Evolutionary conservation across 192 early-diverging fungal genomes (phyloP), one percentile per base, ranked within the genome.

Genomic region (Gamsiella multidivaricata): DNA sequence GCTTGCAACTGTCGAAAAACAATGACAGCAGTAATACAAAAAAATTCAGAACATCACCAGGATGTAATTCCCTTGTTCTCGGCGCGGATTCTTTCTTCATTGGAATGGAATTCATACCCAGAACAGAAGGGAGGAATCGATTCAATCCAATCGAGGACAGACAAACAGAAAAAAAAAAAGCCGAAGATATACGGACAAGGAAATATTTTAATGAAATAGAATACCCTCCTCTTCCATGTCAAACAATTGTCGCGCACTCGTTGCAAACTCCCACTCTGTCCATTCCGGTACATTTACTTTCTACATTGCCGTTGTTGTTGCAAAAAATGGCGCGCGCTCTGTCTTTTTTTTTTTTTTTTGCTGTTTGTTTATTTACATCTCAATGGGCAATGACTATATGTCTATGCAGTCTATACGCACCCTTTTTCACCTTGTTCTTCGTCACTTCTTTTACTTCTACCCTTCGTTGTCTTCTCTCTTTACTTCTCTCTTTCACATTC

Each of bases 101-200:
- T n/a, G n/a, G n/a, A n/a, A n/a, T n/a, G 37, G 57, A 59, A 49
- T 61, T 61, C 59, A 49, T 46, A 33, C 45, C 59, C 59, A 61
- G 59, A 61, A 34, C 12, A 33, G 33, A 15, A 54, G 33, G 15
- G 15, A 33, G 20, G 31, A 42, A 43, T 22, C 18, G 39, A 42
- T 43, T 60, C 41, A 15, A 29, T 31, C 57, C 57, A 45, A 60
- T 60, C 36, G 57, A 60, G 41, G 41, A 17, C n/a, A n/a, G n/a
- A n/a, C n/a, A n/a, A n/a, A n/a, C 59, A 33, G 28, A 61, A 20
- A 43, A 45, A 41, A 45, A 25, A 59, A 59, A 59, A 8, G 9
- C 10, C 18, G 4, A 29, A 39, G 37, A 9, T 12, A 12, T 12
- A 37, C 29, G 31, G 7, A 3, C 34, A 32, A 22, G 18, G 18